A percentile compares a stretch with the other conserved stretches of the same genome.
Evolutionary conservation across 495 filamentous ascomycete species (phyloP).

Genomic region (Penicillium cinerascens): DNA sequence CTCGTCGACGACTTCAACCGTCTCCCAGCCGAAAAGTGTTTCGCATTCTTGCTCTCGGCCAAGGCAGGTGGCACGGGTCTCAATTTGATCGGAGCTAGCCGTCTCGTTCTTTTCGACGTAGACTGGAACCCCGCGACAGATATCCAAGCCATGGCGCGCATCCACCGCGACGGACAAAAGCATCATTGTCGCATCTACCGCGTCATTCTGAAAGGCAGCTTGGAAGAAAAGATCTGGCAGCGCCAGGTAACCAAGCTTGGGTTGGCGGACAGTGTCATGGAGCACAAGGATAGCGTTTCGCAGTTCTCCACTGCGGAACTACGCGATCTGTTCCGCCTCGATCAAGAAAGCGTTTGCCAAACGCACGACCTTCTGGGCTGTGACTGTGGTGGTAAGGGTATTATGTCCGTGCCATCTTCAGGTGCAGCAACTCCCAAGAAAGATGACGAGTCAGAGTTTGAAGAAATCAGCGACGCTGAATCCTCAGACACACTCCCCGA

Average conservation of each 20-base stretch:
- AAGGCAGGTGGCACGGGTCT: slow-evolving; percentile 74
- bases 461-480: slow-evolving; percentile 37
- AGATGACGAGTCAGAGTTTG: slow-evolving; percentile 19
- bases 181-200: slow-evolving; percentile 69
- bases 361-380: slow-evolving; percentile 73
- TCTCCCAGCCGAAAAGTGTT: slow-evolving; percentile 49
- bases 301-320: slow-evolving; percentile 68
- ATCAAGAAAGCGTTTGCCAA: slow-evolving; percentile 52
- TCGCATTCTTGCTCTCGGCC: slow-evolving; percentile 78
- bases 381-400: slow-evolving; percentile 58
- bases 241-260: slow-evolving; percentile 75
- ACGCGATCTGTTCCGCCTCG: slow-evolving; percentile 66
- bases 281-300: slow-evolving; percentile 54
- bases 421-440: slow-evolving; percentile 11
- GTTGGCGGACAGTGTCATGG: slow-evolving; percentile 64
- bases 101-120: slow-evolving; percentile 74
- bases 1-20: slow-evolving; percentile 78
- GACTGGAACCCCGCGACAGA: slow-evolving; percentile 86
- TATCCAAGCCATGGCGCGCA: slow-evolving; percentile 80
- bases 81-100: slow-evolving; percentile 74
- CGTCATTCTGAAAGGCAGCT: slow-evolving; percentile 64
- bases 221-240: slow-evolving; percentile 85
- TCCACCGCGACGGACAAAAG: slow-evolving; percentile 77
- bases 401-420: slow-evolving; percentile 3
- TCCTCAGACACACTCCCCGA: slow-evolving; percentile 21